phyloP scores from a whole-genome alignment of 2,329 filamentous ascomycete species.

The Neonectria ditissima region DNA sequence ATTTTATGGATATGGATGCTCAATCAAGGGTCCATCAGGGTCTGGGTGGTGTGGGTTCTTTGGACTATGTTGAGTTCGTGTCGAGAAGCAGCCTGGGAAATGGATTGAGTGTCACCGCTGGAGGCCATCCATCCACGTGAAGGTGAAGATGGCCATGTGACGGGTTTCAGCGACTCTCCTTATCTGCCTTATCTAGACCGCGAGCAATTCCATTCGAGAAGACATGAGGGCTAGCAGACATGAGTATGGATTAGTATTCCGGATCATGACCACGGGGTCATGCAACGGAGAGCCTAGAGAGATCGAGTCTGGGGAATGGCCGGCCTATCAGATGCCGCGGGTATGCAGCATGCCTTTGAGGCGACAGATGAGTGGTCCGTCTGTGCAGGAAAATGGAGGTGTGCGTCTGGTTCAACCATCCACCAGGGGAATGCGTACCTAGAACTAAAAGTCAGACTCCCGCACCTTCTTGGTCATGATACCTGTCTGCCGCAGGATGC shows the following conservation, averaged over 20 bases:
- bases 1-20: too few species aligned
- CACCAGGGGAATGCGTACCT: neutral
- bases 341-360: conserved; percentile 10
- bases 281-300: conserved; percentile 1
- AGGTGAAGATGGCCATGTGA: neutral
- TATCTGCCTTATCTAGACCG: neutral
- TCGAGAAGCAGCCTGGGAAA: too few species aligned
- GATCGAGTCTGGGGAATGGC: neutral
- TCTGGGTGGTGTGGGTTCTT: too few species aligned
- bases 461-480: neutral
- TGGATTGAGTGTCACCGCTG: too few species aligned
- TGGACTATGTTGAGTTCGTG: too few species aligned
- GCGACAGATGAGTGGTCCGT: conserved; percentile 15
- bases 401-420: neutral
- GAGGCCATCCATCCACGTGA: too few species aligned
- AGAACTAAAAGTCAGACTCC: neutral
- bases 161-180: neutral
- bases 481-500: neutral
- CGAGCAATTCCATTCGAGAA: neutral
- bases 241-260: neutral
- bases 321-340: conserved; percentile 16
- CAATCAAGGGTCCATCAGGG: too few species aligned
- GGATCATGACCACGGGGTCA: conserved; percentile 8
- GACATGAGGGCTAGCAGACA: too few species aligned
- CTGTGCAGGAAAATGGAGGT: neutral